Conservation (phyloP, 164 flowering plant genomes). For the Annona squamosa region DNA sequence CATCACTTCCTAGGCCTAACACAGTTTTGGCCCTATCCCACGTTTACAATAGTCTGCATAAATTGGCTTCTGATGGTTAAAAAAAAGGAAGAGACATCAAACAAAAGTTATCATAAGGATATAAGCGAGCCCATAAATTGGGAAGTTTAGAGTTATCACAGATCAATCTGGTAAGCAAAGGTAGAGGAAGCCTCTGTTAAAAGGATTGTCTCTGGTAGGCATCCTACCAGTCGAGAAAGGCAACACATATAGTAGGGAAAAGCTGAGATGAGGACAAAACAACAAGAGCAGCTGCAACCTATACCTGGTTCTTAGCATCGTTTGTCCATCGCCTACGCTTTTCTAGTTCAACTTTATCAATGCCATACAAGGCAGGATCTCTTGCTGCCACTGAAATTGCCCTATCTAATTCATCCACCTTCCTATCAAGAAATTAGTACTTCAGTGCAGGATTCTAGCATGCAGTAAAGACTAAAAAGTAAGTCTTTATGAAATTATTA, state of each 20-base stretch:
- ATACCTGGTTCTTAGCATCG: conserved; percentile 63
- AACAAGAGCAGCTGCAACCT: background rate
- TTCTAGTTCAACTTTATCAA: conserved; percentile 63
- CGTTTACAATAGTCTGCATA: too few relatives aligned
- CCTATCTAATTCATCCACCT: conserved; percentile 87
- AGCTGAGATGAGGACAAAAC: background rate
- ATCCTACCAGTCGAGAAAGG: background rate
- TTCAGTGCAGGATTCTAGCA: conserved; percentile 2
- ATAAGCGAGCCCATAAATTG: too few relatives aligned
- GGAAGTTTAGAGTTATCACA: too few relatives aligned
- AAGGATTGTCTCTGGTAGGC: too few relatives aligned
- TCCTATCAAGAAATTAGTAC: conserved; percentile 28
- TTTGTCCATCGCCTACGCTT: conserved; percentile 74
- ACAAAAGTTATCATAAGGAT: too few relatives aligned
- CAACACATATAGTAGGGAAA: background rate
- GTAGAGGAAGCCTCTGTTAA: too few relatives aligned
- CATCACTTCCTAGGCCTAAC: too few relatives aligned
- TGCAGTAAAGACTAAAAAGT: background rate
- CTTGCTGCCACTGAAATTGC: conserved; percentile 72
- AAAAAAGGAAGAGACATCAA: too few relatives aligned
- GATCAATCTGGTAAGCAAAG: too few relatives aligned
- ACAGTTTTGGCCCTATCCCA: too few relatives aligned
- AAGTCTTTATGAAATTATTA: background rate
- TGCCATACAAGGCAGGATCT: conserved; percentile 72
- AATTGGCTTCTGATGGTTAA: too few relatives aligned